Evolutionary conservation across 352 stramenopile species (phyloP).

Genomic region (Nothophytophthora sp.): DNA sequence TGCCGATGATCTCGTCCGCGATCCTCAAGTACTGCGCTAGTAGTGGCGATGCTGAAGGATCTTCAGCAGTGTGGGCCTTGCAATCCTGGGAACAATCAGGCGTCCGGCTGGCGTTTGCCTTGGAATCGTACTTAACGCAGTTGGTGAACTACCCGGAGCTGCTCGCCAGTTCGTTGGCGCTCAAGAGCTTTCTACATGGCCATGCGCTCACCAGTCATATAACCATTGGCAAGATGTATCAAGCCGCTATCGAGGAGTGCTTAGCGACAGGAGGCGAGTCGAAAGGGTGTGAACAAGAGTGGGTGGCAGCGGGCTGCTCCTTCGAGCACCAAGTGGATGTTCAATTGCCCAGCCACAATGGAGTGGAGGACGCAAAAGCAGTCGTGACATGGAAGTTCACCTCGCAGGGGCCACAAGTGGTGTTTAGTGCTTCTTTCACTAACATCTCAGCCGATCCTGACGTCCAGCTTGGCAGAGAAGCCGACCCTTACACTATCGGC

Average conservation of each 20-base stretch:
- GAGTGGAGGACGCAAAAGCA: constrained; percentile 5
- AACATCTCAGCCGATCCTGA: neutral
- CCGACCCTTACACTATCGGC: constrained; percentile 29
- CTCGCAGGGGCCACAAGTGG: constrained; percentile 27
- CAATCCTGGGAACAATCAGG: constrained; percentile 12
- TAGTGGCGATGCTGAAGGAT: constrained; percentile 1
- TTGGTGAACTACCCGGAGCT: constrained; percentile 16
- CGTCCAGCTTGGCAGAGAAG: neutral
- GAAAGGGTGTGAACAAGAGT: constrained; percentile 4
- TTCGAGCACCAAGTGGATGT: constrained; percentile 24
- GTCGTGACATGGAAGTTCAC: constrained; percentile 47
- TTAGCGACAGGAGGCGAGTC: neutral
- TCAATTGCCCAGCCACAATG: neutral
- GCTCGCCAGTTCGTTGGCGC: constrained; percentile 13
- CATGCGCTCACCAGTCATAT: constrained; percentile 20
- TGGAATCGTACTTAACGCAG: constrained; percentile 27
- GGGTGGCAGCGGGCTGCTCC: constrained; percentile 28
- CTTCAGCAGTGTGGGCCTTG: constrained; percentile 11
- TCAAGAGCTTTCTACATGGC: constrained; percentile 31
- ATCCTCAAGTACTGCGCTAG: constrained; percentile 18
- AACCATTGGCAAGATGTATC: constrained; percentile 15
- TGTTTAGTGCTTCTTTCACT: constrained; percentile 28
- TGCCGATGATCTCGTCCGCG: constrained; percentile 1
- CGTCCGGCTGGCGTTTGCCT: constrained; percentile 16
- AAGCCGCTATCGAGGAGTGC: constrained; percentile 16